These are phyloP conservation scores for Xanthoparmelia taractica DNA, from an alignment of 495 filamentous ascomycete species.

Conservation along the genomic window DNA sequence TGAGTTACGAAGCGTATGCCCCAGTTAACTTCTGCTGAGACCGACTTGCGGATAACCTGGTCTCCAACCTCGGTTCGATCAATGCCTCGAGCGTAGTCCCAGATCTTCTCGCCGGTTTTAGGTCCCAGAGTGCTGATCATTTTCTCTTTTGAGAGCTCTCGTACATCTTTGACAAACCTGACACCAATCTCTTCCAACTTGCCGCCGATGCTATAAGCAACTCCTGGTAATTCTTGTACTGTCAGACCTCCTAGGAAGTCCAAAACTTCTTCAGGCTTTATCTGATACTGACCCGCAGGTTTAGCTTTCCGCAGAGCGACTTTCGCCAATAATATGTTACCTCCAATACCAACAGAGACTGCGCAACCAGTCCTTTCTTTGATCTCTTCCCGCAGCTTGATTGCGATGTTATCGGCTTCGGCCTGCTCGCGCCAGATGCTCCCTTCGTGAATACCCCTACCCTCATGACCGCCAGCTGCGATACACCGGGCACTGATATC, in stretches of 20 bases:
- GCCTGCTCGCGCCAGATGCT: slow-evolving; percentile 75
- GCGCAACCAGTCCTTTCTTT: slow-evolving; percentile 70
- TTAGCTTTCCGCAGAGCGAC: slow-evolving; percentile 87
- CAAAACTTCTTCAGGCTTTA: slow-evolving; percentile 70
- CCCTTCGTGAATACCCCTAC: slow-evolving; percentile 58
- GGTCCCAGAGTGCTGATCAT: slow-evolving; percentile 68
- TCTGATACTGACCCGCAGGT: slow-evolving; percentile 83
- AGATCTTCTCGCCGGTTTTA: slow-evolving; percentile 87
- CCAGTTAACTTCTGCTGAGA: slow-evolving; percentile 97
- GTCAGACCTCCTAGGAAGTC: slow-evolving; percentile 67
- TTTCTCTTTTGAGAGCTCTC: slow-evolving; percentile 64
- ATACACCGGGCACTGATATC: slow-evolving; percentile 66
- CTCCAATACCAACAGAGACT: slow-evolving; percentile 91
- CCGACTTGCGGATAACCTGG: slow-evolving; percentile 71
- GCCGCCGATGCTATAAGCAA: slow-evolving; percentile 74
- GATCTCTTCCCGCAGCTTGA: slow-evolving; percentile 55
- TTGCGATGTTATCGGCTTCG: slow-evolving; percentile 68
- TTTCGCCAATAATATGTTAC: slow-evolving; percentile 84
- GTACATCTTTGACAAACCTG: slow-evolving; percentile 72
- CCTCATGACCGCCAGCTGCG: slow-evolving; percentile 58
- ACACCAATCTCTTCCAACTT: slow-evolving; percentile 84
- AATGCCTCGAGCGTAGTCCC: slow-evolving; percentile 84
- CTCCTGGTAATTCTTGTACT: slow-evolving; percentile 76
- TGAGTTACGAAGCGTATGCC: slow-evolving; percentile 89
- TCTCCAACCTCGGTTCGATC: slow-evolving; percentile 82